A percentile compares a stretch with the other conserved stretches of the same genome.
These are phyloP conservation scores for Entomophthora muscae DNA, from an alignment of 371 early-diverging fungal species.

Conservation along the genomic window DNA sequence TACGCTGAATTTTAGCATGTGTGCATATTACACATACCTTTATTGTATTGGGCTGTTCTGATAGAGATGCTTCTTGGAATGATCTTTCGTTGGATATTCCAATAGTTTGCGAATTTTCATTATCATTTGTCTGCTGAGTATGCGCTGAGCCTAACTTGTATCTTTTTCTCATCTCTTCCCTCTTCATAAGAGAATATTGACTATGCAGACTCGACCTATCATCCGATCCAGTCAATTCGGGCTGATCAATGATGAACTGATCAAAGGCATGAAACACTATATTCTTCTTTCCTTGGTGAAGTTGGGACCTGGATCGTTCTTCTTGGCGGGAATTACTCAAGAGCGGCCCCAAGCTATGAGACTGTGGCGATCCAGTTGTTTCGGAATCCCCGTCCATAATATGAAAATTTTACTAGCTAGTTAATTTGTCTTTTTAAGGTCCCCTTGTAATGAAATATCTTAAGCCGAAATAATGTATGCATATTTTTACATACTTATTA, in stretches of 20 bases:
- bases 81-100: background rate
- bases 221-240: background rate
- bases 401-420: no score
- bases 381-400: no score
- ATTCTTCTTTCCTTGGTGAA: background rate
- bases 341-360: no score
- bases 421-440: no score
- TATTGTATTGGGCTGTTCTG: background rate
- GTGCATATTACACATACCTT: background rate
- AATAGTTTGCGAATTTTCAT: background rate
- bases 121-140: background rate
- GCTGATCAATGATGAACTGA: background rate
- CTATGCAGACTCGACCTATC: background rate
- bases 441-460: no score
- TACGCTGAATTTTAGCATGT: background rate
- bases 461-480: no score
- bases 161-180: background rate
- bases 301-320: no score
- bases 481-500: no score
- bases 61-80: background rate
- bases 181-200: background rate
- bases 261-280: background rate
- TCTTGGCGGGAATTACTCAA: no score
- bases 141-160: background rate
- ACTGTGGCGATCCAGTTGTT: no score